Conservation (phyloP, 108 stramenopile species). For the Bacterosira constricta region DNA sequence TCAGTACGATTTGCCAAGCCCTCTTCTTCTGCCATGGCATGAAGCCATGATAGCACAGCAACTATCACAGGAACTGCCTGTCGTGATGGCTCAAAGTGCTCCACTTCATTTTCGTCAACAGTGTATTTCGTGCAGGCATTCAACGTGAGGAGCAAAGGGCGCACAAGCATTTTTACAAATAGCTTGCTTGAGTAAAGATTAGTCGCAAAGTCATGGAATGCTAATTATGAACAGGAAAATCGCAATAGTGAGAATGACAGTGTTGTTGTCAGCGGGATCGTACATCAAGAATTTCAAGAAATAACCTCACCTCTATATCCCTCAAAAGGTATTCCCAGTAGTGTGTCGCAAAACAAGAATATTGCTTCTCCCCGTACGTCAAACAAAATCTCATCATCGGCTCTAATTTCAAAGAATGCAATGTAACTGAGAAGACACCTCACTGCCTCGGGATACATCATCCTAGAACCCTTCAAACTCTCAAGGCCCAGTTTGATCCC, state of each 20-base stretch:
- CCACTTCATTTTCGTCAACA: conserved; percentile 49
- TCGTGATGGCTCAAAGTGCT: conserved; percentile 39
- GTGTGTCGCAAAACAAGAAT: conserved; percentile 40
- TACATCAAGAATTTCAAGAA: not conserved
- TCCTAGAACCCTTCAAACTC: conserved; percentile 39
- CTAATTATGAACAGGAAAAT: conserved; percentile 59
- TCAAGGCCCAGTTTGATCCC: conserved; percentile 64
- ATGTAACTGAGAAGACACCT: conserved; percentile 69
- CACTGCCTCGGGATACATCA: conserved; percentile 72
- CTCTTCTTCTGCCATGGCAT: conserved; percentile 49
- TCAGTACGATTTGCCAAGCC: conserved; percentile 54
- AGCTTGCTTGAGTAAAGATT: conserved; percentile 48
- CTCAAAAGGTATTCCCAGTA: conserved; percentile 39
- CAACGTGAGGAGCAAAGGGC: conserved; percentile 61
- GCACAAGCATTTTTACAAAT: conserved; percentile 66
- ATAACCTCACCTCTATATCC: conserved; percentile 20
- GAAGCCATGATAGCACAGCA: conserved; percentile 69
- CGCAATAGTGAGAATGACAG: conserved; percentile 30
- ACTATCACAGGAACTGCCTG: conserved; percentile 64
- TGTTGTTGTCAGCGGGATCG: conserved; percentile 35
- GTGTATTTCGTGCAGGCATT: conserved; percentile 39
- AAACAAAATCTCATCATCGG: conserved; percentile 27
- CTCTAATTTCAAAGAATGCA: conserved; percentile 55
- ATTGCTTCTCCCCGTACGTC: conserved; percentile 35
- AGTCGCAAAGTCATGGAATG: conserved; percentile 64